Conservation (phyloP, 208 protist genomes). For the Trypanosoma caninum region DNA sequence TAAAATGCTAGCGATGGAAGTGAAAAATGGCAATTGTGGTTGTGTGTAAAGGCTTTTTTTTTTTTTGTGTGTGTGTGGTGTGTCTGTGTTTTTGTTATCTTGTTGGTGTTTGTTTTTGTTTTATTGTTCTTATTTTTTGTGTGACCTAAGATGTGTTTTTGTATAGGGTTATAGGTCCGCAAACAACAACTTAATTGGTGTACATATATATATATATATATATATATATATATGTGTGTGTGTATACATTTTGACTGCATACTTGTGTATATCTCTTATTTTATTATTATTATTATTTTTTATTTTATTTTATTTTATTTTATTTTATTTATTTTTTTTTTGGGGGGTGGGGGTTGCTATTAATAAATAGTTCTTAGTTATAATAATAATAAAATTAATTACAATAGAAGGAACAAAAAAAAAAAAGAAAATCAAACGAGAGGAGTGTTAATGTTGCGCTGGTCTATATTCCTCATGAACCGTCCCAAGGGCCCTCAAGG, state of each 20-base stretch:
- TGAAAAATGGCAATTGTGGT: background rate
- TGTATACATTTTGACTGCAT: background rate
- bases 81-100: background rate
- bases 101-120: background rate
- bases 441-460: conserved; percentile 45
- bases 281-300: background rate
- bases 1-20: background rate
- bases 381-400: background rate
- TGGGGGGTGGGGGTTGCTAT: too few species aligned
- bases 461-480: conserved; percentile 33
- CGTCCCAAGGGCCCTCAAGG: conserved; percentile 80
- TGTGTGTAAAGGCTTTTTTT: background rate
- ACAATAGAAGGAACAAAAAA: background rate
- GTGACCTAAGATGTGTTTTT: background rate
- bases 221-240: background rate
- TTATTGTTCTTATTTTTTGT: background rate
- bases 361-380: too few species aligned
- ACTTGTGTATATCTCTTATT: background rate
- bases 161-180: background rate
- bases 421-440: background rate
- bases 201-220: too few species aligned
- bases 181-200: too few species aligned
- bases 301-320: conserved; percentile 8
- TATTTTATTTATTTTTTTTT: conserved; percentile 11
- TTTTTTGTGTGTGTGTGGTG: background rate